Base-by-base conservation (phyloP, 2,329 filamentous ascomycete species). In the Penicillium sp. region DNA sequence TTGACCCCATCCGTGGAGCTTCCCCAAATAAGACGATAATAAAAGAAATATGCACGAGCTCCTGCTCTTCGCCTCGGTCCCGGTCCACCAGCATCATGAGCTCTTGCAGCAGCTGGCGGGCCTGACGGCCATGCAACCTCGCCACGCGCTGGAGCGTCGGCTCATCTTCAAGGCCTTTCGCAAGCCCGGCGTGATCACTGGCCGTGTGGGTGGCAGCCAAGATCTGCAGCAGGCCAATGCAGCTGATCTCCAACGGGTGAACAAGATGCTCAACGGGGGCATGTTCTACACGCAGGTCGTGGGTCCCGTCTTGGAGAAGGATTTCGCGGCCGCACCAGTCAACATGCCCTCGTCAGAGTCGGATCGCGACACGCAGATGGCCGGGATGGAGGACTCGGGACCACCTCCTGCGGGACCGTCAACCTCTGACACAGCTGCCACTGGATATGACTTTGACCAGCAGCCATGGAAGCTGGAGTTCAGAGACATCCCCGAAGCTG, bases 91-190 rank as follows among this genome's bases (percentile, higher is more conserved):
- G 59, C 79, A 83, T 70, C 71, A 78, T 61, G 80, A 81, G 64
- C 73, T 83, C 13, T 69, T 83, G 46, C 77, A 80, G 60, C 79
- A 84, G 57, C 72, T 85, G 40, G 76, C 80, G 35, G 82, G 81
- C 45, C 66, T 83, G 47, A 76, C 80, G 43, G 79, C 77, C 57
- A 80, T 81, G 74, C 81, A 82, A 61, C 81, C 82, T 35, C 72
- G 73, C 57, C 69, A 71, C 48, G 65, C 75, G 44, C 61, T 76
- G 43, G 77, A 83, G 63, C 76, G 80, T 49, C 75, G 76, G 61
- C 66, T 82, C 55, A 64, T 84, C 58, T 84, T 81, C 73, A 78
- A 76, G 56, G 78, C 80, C 48, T 67, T 68, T 56, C 71, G 73
- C 58, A 72, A 76, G 62, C 70, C 65, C 47, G 71, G 70, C 5